Evolutionary conservation across 495 filamentous ascomycete genomes (phyloP).

Genomic region (Xylaria acuta): DNA sequence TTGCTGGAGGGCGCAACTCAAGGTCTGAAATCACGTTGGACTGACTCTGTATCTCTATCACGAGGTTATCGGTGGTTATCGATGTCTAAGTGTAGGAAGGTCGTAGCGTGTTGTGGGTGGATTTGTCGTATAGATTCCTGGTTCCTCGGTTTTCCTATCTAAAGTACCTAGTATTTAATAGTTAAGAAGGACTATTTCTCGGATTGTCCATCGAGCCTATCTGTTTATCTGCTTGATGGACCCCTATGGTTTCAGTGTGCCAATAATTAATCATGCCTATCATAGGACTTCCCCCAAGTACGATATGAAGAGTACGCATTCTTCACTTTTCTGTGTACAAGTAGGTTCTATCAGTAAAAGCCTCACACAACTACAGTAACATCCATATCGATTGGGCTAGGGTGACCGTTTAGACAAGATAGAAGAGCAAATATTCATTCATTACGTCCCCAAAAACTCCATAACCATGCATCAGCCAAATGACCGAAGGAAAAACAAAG

Average conservation of each 20-base stretch:
- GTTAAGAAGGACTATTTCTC: too few relatives aligned
- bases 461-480: slow-evolving; percentile 22
- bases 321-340: background rate
- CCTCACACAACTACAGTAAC: background rate
- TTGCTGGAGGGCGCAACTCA: background rate
- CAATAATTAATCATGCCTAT: too few relatives aligned
- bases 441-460: slow-evolving; percentile 11
- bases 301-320: too few relatives aligned
- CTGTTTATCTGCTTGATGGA: too few relatives aligned
- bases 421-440: slow-evolving; percentile 3
- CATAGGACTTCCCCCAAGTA: too few relatives aligned
- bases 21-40: background rate
- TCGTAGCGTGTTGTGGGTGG: background rate
- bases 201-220: too few relatives aligned
- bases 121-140: background rate
- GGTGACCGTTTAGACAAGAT: background rate
- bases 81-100: background rate
- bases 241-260: too few relatives aligned
- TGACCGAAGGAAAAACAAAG: background rate
- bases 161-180: too few relatives aligned
- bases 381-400: background rate
- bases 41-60: background rate
- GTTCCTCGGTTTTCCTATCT: too few relatives aligned
- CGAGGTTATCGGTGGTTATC: background rate
- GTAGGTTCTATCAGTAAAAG: background rate